A percentile compares a stretch with the other conserved stretches of the same genome.
Evolutionary conservation across 2,329 filamentous ascomycete genomes (phyloP).

Genomic region (Paecilomyces fulvus): DNA sequence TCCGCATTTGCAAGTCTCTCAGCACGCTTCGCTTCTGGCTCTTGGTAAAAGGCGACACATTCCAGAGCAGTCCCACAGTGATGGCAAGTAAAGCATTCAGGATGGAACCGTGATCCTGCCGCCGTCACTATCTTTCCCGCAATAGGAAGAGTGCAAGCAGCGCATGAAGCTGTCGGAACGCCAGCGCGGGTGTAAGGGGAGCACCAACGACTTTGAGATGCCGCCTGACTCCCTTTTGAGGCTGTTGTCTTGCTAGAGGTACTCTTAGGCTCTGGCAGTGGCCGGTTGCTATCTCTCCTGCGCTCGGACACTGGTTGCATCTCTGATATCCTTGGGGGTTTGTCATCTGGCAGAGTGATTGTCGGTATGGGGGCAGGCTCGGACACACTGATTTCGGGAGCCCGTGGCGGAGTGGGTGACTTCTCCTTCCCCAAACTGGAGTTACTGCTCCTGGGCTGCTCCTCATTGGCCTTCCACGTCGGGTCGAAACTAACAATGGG

Average conservation of each 20-base stretch:
- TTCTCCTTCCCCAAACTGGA: constrained; percentile 5
- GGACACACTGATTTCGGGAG: constrained; percentile 47
- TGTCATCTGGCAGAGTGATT: constrained; percentile 44
- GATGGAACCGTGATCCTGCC: constrained; percentile 77
- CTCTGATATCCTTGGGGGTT: constrained; percentile 31
- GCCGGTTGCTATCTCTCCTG: constrained; percentile 6
- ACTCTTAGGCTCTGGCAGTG: constrained; percentile 11
- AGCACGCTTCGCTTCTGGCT: constrained; percentile 63
- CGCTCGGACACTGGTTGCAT: constrained; percentile 14
- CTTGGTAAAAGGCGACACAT: constrained; percentile 91
- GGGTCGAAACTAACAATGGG: constrained; percentile 96
- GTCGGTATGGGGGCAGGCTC: constrained; percentile 33
- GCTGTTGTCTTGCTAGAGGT: neutral
- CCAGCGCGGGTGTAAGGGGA: constrained; percentile 39
- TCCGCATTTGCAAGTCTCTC: constrained; percentile 61
- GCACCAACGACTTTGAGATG: constrained; percentile 19
- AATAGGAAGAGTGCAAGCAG: constrained; percentile 75
- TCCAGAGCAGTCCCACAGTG: constrained; percentile 82
- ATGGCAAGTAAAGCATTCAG: constrained; percentile 85
- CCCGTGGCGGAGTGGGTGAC: constrained; percentile 24
- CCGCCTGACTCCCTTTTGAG: neutral
- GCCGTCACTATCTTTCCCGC: constrained; percentile 84
- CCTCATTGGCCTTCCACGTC: constrained; percentile 60
- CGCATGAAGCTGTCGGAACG: constrained; percentile 63
- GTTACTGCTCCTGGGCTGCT: constrained; percentile 17